These are phyloP conservation scores for Abrus precatorius DNA, from an alignment of 306 rosid species.

Conservation along the genomic window DNA sequence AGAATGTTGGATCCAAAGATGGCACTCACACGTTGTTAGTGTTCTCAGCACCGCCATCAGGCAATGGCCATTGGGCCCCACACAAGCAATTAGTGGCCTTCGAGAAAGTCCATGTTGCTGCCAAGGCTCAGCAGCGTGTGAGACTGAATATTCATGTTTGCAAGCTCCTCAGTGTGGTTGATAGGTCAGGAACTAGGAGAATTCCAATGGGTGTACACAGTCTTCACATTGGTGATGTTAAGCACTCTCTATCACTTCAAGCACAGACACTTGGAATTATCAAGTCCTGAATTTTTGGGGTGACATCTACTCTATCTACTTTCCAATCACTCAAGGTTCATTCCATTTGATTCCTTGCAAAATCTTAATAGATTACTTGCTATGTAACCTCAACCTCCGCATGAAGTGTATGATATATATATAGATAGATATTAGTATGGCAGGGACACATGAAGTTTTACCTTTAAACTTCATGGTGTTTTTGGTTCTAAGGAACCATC, in stretches of 20 bases:
- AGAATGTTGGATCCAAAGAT: conserved; percentile 68
- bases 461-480: not conserved
- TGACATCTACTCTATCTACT: not conserved
- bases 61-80: conserved; percentile 70
- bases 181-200: conserved; percentile 70
- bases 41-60: conserved; percentile 68
- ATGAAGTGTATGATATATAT: not conserved
- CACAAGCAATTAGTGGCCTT: conserved; percentile 74
- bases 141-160: conserved; percentile 73
- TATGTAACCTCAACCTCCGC: not conserved
- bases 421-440: not conserved
- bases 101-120: conserved; percentile 67
- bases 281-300: conserved; percentile 52
- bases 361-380: not conserved
- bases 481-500: conserved; percentile 30
- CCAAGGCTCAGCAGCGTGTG: conserved; percentile 59
- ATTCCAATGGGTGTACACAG: conserved; percentile 74
- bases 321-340: not conserved
- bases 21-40: conserved; percentile 77
- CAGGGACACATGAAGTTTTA: conserved; percentile 4
- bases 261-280: conserved; percentile 60
- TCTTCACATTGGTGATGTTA: conserved; percentile 64
- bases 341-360: not conserved
- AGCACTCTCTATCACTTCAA: conserved; percentile 64
- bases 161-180: conserved; percentile 83